phyloP scores from a whole-genome alignment of 352 stramenopile genomes.

The Pythium angustatum region DNA sequence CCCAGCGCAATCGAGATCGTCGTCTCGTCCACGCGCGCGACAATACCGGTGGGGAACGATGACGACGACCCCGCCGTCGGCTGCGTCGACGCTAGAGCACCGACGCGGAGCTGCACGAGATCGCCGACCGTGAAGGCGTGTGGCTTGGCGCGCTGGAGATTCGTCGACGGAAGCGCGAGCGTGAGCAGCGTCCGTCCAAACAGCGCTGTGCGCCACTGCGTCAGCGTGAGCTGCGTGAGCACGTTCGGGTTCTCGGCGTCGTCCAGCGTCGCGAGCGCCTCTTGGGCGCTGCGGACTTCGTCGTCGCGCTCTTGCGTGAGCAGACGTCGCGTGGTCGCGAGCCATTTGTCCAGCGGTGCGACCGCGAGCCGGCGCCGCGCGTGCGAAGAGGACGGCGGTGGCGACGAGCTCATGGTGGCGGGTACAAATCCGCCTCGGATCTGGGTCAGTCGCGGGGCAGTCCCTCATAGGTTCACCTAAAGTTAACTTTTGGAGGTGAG shows the following conservation, averaged over 20 bases:
- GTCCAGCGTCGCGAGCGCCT: constrained; percentile 54
- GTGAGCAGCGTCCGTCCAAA: constrained; percentile 70
- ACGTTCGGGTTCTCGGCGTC: constrained; percentile 73
- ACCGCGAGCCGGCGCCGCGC: constrained; percentile 6
- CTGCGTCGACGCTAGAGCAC: too few relatives aligned
- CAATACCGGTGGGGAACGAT: constrained; percentile 56
- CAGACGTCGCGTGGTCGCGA: constrained; percentile 44
- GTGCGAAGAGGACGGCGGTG: constrained; percentile 14
- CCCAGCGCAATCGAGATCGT: constrained; percentile 60
- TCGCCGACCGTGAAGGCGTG: constrained; percentile 86
- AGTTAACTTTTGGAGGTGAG: too few relatives aligned
- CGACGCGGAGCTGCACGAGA: constrained; percentile 76
- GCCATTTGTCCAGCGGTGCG: constrained; percentile 57
- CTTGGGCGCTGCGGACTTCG: constrained; percentile 52
- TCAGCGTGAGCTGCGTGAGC: constrained; percentile 48
- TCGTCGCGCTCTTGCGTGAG: constrained; percentile 66
- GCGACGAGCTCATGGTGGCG: constrained; percentile 43
- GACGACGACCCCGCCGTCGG: constrained; percentile 3
- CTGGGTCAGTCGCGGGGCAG: too few relatives aligned
- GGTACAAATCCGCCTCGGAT: constrained; percentile 54
- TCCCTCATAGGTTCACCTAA: too few relatives aligned
- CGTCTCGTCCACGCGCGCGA: constrained; percentile 60
- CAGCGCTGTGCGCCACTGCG: constrained; percentile 49
- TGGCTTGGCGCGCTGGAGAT: constrained; percentile 50
- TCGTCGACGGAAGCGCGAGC: constrained; percentile 47